Evolutionary conservation across 1,284 basidiomycete genomes (phyloP).

Genomic region (Irpex sp.): DNA sequence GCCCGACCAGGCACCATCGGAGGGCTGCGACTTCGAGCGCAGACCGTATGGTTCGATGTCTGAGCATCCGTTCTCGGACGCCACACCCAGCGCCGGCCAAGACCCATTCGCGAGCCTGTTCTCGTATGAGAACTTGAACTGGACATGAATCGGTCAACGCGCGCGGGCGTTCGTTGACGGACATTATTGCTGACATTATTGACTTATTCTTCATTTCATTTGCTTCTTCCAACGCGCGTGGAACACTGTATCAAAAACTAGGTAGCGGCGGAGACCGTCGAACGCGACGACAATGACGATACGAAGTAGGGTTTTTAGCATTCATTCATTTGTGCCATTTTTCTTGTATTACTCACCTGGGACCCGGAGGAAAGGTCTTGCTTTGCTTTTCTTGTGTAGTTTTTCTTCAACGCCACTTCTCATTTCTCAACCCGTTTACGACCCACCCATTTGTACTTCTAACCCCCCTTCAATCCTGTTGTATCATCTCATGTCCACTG

Average conservation of each 20-base stretch:
- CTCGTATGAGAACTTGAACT: constrained; percentile 21
- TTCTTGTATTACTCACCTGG: constrained; percentile 10
- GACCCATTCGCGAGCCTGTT: constrained; percentile 26
- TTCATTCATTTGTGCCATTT: background rate
- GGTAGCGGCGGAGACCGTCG: background rate
- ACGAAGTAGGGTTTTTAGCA: constrained; percentile 2
- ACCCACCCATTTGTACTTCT: background rate
- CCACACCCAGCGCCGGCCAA: constrained; percentile 22
- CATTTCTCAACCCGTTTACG: constrained; percentile 5
- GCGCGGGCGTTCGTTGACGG: constrained; percentile 33
- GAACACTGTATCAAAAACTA: constrained; percentile 16
- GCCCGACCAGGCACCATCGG: constrained; percentile 19
- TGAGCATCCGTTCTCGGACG: constrained; percentile 12
- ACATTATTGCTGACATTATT: constrained; percentile 10
- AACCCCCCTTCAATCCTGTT: background rate
- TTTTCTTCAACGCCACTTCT: constrained; percentile 2
- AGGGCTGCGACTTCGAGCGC: constrained; percentile 17
- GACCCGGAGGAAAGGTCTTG: background rate
- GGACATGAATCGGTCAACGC: constrained; percentile 31
- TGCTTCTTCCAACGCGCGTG: background rate
- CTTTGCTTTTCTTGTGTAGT: constrained; percentile 2
- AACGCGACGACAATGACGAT: background rate
- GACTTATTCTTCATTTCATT: constrained; percentile 7
- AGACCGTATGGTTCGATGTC: constrained; percentile 13
- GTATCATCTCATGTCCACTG: background rate